Evolutionary conservation across 2,329 filamentous ascomycete species (phyloP).

Genomic region (Colletotrichum gloeosporioides): DNA sequence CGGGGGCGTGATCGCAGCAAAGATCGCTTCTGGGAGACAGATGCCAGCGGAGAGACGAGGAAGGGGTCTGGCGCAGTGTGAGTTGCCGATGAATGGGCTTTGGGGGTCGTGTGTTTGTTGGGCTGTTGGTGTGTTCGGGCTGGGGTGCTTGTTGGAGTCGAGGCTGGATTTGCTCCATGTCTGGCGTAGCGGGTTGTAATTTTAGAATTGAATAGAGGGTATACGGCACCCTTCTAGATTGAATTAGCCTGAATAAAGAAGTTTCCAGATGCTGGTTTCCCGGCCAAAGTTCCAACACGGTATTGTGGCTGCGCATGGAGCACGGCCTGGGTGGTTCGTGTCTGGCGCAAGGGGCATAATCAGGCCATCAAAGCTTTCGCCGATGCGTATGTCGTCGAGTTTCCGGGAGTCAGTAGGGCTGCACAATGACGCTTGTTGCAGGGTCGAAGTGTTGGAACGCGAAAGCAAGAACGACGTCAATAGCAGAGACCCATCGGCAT

Average conservation of each 20-base stretch:
- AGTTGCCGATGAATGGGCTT: not conserved
- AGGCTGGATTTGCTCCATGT: not conserved
- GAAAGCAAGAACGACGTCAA: not conserved
- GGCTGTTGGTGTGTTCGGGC: not conserved
- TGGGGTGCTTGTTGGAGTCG: not conserved
- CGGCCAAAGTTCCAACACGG: not conserved
- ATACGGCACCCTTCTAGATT: not conserved
- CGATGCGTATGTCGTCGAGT: not conserved
- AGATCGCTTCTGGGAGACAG: constrained; percentile 41
- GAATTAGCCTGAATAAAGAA: not conserved
- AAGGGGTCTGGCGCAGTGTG: not conserved
- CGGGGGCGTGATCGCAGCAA: constrained; percentile 32
- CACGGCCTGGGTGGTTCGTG: not conserved
- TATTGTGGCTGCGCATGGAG: not conserved
- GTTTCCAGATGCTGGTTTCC: not conserved
- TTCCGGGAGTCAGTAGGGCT: not conserved
- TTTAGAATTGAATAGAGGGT: not conserved
- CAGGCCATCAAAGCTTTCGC: not conserved
- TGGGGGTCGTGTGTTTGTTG: not conserved
- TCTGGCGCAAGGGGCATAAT: not conserved
- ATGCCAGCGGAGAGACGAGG: not conserved
- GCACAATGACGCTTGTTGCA: not conserved
- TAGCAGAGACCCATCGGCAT: not conserved
- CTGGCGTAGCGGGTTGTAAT: not conserved
- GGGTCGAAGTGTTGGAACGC: not conserved